Evolutionary conservation across 768 basidiomycete species (phyloP).

Genomic region (Leccinum imitatum): DNA sequence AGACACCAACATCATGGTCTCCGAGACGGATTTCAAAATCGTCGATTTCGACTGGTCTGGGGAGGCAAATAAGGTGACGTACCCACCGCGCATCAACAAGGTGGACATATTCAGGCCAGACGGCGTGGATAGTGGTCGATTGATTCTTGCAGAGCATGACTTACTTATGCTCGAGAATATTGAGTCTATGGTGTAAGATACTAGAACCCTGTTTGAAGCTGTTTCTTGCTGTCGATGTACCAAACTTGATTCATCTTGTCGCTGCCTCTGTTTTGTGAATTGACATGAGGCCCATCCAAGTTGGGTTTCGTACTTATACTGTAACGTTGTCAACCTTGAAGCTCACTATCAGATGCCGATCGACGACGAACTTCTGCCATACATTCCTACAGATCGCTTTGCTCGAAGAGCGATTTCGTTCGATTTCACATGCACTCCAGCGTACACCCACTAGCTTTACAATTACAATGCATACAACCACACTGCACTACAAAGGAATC

Average conservation of each 20-base stretch:
- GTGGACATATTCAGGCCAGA: background rate
- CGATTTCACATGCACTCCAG: background rate
- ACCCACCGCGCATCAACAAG: background rate
- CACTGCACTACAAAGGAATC: constrained; percentile 17
- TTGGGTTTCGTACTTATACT: too few species aligned
- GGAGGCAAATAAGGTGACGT: background rate
- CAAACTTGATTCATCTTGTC: too few species aligned
- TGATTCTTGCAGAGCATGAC: background rate
- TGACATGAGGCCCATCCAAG: too few species aligned
- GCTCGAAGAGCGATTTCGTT: too few species aligned
- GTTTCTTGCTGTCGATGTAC: too few species aligned
- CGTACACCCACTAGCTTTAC: background rate
- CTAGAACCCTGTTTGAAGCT: too few species aligned
- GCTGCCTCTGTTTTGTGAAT: too few species aligned
- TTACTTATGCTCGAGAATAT: background rate
- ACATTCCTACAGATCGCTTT: too few species aligned
- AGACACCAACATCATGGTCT: background rate
- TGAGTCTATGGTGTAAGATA: background rate
- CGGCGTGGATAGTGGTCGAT: background rate
- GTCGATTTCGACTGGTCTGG: background rate
- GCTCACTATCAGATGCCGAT: too few species aligned
- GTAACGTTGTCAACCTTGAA: too few species aligned
- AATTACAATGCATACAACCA: background rate
- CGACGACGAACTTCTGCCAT: too few species aligned
- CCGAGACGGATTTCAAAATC: background rate